Evolutionary conservation across 805 yeast genomes (phyloP).

Genomic region (Saccharomycopsis fibuligera): DNA sequence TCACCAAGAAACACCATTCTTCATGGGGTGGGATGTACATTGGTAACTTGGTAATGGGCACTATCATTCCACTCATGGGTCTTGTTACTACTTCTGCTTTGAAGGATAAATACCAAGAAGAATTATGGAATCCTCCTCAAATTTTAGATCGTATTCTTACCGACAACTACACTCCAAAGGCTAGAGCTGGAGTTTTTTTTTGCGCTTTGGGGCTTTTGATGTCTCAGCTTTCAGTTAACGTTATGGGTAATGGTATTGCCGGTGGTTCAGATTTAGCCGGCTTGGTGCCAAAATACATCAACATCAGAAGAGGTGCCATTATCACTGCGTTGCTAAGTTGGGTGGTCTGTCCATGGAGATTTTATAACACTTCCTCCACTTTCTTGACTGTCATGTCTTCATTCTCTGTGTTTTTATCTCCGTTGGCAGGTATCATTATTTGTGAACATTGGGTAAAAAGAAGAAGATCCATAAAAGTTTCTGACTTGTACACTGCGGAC

Average conservation of each 20-base stretch:
- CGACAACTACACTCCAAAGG: conserved; percentile 28
- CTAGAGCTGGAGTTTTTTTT: conserved; percentile 34
- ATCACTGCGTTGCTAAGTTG: conserved; percentile 33
- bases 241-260: conserved; percentile 30
- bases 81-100: conserved; percentile 35
- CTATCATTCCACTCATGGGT: conserved; percentile 38
- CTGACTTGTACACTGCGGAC: conserved; percentile 34
- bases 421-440: conserved; percentile 33
- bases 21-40: conserved; percentile 29
- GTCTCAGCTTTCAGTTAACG: conserved; percentile 30
- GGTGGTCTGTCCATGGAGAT: conserved; percentile 37
- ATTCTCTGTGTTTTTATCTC: conserved; percentile 35
- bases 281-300: conserved; percentile 35
- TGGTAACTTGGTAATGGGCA: conserved; percentile 30
- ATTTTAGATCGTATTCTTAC: conserved; percentile 29
- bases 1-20: conserved; percentile 28
- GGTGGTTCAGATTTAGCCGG: conserved; percentile 37
- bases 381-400: conserved; percentile 32
- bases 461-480: conserved; percentile 33
- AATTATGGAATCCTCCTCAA: conserved; percentile 33
- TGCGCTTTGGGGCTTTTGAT: conserved; percentile 29
- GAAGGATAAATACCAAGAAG: conserved; percentile 29
- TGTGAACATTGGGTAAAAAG: conserved; percentile 35
- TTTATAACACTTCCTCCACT: conserved; percentile 31
- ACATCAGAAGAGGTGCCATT: conserved; percentile 41